Conservation (phyloP, 768 basidiomycete species). For the Pulveroboletus sp. region DNA sequence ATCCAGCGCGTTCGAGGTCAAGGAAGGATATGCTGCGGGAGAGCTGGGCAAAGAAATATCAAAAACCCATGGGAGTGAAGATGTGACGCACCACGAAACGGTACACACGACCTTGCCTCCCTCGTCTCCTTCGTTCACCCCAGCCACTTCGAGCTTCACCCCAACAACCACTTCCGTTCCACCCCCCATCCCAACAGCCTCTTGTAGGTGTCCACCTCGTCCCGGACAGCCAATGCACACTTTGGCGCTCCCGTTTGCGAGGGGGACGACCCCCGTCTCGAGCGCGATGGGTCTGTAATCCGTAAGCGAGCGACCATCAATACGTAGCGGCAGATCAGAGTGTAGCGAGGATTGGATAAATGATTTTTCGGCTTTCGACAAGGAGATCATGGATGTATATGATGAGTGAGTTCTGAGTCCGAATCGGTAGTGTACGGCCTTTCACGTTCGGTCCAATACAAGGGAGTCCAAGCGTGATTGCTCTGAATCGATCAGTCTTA, state of each 20-base stretch:
- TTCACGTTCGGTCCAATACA: too few species aligned
- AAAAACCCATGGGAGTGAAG: not conserved
- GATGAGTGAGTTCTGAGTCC: too few species aligned
- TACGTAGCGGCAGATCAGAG: conserved; percentile 57
- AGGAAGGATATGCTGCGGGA: conserved; percentile 72
- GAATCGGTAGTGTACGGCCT: too few species aligned
- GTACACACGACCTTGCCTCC: conserved; percentile 62
- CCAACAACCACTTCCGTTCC: conserved; percentile 80
- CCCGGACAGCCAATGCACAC: conserved; percentile 65
- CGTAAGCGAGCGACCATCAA: conserved; percentile 66
- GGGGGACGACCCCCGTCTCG: conserved; percentile 72
- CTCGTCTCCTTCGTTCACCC: conserved; percentile 41
- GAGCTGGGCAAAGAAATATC: conserved; percentile 52
- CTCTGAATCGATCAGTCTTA: too few species aligned
- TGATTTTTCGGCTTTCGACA: conserved; percentile 78
- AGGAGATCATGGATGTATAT: conserved; percentile 25
- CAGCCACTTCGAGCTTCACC: conserved; percentile 74
- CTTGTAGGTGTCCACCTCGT: conserved; percentile 68
- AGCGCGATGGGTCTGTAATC: conserved; percentile 69
- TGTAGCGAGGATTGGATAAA: conserved; percentile 68
- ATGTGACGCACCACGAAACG: conserved; percentile 66
- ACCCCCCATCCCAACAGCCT: conserved; percentile 69
- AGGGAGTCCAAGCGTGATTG: too few species aligned
- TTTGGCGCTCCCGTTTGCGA: conserved; percentile 82
- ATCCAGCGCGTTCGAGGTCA: conserved; percentile 60